phyloP scores from a whole-genome alignment of 768 basidiomycete species.

The Strobilomyces dryophilus region DNA sequence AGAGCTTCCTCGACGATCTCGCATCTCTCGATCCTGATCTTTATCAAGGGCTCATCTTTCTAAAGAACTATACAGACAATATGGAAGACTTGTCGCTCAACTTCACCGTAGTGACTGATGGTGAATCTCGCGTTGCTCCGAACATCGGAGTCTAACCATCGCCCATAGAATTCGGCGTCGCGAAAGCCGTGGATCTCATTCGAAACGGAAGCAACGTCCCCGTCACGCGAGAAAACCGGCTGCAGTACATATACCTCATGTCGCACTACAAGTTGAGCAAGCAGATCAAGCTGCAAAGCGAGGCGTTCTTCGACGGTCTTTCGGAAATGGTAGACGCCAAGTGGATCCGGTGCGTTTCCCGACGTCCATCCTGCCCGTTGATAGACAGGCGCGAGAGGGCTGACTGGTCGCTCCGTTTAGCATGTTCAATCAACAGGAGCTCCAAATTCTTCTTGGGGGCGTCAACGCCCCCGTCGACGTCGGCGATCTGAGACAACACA shows the following conservation, averaged over 20 bases:
- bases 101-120: conserved; percentile 85
- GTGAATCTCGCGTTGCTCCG: conserved; percentile 37
- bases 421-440: conserved; percentile 97
- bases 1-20: conserved; percentile 91
- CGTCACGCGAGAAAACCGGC: conserved; percentile 84
- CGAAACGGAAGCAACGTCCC: conserved; percentile 77
- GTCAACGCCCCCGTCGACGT: conserved; percentile 83
- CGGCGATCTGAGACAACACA: conserved; percentile 72
- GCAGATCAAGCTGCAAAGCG: conserved; percentile 83
- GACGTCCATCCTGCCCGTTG: not conserved
- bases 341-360: conserved; percentile 62
- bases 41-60: conserved; percentile 86
- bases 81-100: conserved; percentile 86
- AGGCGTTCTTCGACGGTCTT: conserved; percentile 88
- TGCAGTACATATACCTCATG: conserved; percentile 86
- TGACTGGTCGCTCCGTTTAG: conserved; percentile 35
- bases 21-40: conserved; percentile 88
- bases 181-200: conserved; percentile 72
- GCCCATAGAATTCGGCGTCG: conserved; percentile 72
- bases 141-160: not conserved
- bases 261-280: conserved; percentile 84
- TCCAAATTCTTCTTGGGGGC: conserved; percentile 88
- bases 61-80: conserved; percentile 88
- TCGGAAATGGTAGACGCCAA: conserved; percentile 89
- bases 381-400: not conserved